Percentiles rank a stretch among this genome's conserved stretches.
Evolutionary conservation across 805 yeast species (phyloP).

Genomic region (Candida coleopterorum): DNA sequence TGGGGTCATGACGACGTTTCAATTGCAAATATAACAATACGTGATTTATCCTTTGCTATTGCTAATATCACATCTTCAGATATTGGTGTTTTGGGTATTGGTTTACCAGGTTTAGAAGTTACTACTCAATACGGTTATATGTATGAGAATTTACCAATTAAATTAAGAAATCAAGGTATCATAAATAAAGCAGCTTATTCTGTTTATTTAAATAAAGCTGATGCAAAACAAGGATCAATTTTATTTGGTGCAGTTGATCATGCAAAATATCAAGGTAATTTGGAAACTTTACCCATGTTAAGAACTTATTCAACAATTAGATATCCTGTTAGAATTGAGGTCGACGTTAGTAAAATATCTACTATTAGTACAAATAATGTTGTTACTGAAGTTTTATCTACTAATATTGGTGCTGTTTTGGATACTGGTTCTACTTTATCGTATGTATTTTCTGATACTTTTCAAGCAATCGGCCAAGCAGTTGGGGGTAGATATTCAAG

Average conservation of each 20-base stretch:
- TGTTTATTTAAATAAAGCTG: conserved; percentile 27
- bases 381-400: conserved; percentile 14
- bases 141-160: conserved; percentile 37
- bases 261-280: conserved; percentile 33
- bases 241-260: conserved; percentile 43
- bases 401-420: conserved; percentile 21
- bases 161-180: conserved; percentile 26
- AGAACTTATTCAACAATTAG: conserved; percentile 7
- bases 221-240: conserved; percentile 26
- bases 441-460: conserved; percentile 39
- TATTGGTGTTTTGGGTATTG: conserved; percentile 72
- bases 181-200: conserved; percentile 32
- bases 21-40: conserved; percentile 46
- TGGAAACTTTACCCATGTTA: conserved; percentile 29
- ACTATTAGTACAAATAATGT: conserved; percentile 18
- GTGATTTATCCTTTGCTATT: conserved; percentile 64
- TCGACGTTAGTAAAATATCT: conserved; percentile 37
- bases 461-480: conserved; percentile 30
- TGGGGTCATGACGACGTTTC: conserved; percentile 63
- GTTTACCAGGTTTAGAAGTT: conserved; percentile 63
- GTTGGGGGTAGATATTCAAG: conserved; percentile 39
- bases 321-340: conserved; percentile 43
- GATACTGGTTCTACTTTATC: conserved; percentile 35
- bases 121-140: conserved; percentile 34
- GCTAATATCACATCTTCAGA: conserved; percentile 61